These are phyloP conservation scores for Asterophora parasitica DNA, from an alignment of 768 basidiomycete genomes.

Conservation along the genomic window DNA sequence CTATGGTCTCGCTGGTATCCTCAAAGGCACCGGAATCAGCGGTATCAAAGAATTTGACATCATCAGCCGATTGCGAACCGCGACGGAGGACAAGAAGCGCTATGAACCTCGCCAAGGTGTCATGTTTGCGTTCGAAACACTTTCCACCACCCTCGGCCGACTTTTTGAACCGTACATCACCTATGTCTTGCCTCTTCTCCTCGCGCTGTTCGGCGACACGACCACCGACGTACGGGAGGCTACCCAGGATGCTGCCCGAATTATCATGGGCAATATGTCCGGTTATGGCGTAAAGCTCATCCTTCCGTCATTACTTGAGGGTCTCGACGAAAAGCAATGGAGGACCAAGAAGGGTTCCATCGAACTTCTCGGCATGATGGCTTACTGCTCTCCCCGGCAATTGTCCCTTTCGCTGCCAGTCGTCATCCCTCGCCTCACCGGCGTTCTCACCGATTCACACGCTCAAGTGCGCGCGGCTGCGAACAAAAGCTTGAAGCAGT, in stretches of 20 bases:
- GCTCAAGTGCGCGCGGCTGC: conserved; percentile 91
- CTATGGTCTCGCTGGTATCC: conserved; percentile 89
- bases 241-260: conserved; percentile 83
- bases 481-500: conserved; percentile 94
- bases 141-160: conserved; percentile 81
- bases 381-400: conserved; percentile 94
- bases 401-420: conserved; percentile 92
- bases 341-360: conserved; percentile 96
- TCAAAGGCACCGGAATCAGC: conserved; percentile 86
- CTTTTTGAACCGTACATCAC: conserved; percentile 91
- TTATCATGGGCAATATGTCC: conserved; percentile 94
- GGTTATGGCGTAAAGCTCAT: conserved; percentile 96
- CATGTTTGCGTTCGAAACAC: conserved; percentile 91
- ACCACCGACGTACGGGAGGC: conserved; percentile 89
- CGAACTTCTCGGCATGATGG: conserved; percentile 96
- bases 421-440: conserved; percentile 93
- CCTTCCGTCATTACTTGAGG: conserved; percentile 81
- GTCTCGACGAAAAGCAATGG: conserved; percentile 98
- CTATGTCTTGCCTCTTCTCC: conserved; percentile 76
- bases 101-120: conserved; percentile 89
- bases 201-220: conserved; percentile 83
- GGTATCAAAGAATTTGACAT: conserved; percentile 83
- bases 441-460: conserved; percentile 94
- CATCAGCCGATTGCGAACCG: conserved; percentile 64
- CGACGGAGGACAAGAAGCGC: conserved; percentile 84